Conservation (phyloP, 805 yeast species). For the Martiniozyma abietophila region DNA sequence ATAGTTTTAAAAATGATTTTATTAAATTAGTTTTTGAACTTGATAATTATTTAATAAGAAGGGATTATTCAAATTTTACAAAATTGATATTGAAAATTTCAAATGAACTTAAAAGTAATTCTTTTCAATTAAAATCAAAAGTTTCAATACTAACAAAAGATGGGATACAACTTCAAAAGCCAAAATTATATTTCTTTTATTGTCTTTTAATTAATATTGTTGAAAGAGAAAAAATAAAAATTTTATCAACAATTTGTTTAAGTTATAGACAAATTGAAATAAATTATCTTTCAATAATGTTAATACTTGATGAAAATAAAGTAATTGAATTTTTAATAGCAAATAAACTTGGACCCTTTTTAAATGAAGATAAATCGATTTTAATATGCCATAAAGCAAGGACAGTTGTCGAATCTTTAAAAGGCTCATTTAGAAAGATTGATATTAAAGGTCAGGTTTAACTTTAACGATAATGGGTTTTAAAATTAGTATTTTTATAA, state of each 20-base stretch:
- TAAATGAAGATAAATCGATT: constrained; percentile 13
- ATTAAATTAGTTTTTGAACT: constrained; percentile 28
- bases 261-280: constrained; percentile 42
- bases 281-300: constrained; percentile 11
- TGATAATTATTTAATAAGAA: constrained; percentile 25
- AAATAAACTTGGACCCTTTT: constrained; percentile 29
- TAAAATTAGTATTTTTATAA: no score
- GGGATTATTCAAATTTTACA: constrained; percentile 36
- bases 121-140: no score
- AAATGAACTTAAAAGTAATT: constrained; percentile 2
- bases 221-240: constrained; percentile 46
- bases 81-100: background rate
- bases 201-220: constrained; percentile 32
- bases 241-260: constrained; percentile 46
- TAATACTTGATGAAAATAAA: constrained; percentile 27
- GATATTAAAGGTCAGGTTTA: constrained; percentile 87
- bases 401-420: constrained; percentile 16
- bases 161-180: constrained; percentile 4
- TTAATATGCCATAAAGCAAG: constrained; percentile 22
- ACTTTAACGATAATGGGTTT: no score
- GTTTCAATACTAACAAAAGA: no score
- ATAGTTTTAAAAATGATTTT: constrained; percentile 16
- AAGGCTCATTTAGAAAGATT: constrained; percentile 40
- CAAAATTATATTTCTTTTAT: constrained; percentile 4
- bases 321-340: constrained; percentile 34